Percentiles rank a stretch among this genome's conserved stretches.
Conservation (phyloP, 345 rosid species). For the Acer yangbiense region DNA sequence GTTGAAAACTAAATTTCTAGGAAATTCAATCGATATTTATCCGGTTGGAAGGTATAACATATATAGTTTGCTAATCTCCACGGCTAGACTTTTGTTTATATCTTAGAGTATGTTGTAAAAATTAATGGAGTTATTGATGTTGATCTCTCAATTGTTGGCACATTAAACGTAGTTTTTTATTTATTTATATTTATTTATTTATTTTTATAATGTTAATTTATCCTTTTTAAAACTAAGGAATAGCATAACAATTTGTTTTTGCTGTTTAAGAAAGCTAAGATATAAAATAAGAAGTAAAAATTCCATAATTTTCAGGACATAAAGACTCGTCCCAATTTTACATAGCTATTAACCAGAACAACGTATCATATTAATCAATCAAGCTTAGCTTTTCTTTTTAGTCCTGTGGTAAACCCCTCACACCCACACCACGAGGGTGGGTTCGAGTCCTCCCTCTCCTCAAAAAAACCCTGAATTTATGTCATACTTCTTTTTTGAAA, state of each 20-base stretch:
- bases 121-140: not conserved
- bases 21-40: slow-evolving; percentile 77
- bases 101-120: not conserved
- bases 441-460: too few species aligned
- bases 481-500: not conserved
- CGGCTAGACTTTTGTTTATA: not conserved
- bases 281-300: not conserved
- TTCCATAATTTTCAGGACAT: not conserved
- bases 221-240: not conserved
- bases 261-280: not conserved
- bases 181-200: not conserved
- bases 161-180: not conserved
- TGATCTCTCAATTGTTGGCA: not conserved
- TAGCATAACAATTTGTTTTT: not conserved
- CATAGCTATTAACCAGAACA: not conserved
- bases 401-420: too few species aligned
- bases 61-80: not conserved
- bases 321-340: not conserved
- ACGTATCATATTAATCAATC: too few species aligned
- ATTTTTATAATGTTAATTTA: not conserved
- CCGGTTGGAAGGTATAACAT: slow-evolving; percentile 70
- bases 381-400: not conserved
- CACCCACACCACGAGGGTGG: too few species aligned
- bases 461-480: too few species aligned
- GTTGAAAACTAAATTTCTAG: slow-evolving; percentile 76